Conservation (phyloP, 345 rosid species). For the Adansonia digitata region DNA sequence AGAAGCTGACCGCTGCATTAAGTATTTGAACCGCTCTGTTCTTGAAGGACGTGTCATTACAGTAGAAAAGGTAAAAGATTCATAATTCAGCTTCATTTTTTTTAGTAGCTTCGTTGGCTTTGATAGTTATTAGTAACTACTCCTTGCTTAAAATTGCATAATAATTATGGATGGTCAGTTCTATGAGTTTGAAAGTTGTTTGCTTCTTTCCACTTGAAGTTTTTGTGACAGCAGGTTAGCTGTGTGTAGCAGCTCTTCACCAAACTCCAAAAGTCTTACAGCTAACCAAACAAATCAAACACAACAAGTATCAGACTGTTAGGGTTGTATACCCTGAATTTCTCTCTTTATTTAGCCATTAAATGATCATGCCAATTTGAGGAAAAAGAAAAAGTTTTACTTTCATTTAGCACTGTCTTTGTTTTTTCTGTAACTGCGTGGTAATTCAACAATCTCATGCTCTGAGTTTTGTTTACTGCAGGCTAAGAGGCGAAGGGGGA, state of each 20-base stretch:
- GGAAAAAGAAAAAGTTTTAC: no score
- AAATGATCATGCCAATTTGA: not conserved
- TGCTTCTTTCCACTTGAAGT: constrained; percentile 76
- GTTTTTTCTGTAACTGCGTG: not conserved
- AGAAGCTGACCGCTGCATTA: constrained; percentile 77
- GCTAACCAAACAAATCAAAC: constrained; percentile 69
- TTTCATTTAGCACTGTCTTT: no score
- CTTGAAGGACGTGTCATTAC: constrained; percentile 77
- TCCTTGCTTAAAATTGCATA: not conserved
- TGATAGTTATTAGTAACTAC: not conserved
- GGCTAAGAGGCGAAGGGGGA: constrained; percentile 85
- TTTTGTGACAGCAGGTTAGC: constrained; percentile 94
- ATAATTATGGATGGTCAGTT: constrained; percentile 19
- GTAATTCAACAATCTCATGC: constrained; percentile 13
- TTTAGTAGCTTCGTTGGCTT: not conserved
- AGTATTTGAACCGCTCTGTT: constrained; percentile 64
- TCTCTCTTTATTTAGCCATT: constrained; percentile 44
- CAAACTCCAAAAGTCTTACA: constrained; percentile 59
- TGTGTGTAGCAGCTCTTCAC: constrained; percentile 89
- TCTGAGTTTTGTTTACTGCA: constrained; percentile 17
- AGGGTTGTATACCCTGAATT: constrained; percentile 94
- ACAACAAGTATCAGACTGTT: constrained; percentile 50
- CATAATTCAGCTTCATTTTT: not conserved
- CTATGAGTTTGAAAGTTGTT: constrained; percentile 55
- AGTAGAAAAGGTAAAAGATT: constrained; percentile 73